Conservation (phyloP, 148 eudicot genomes). For the Simmondsia chinensis region DNA sequence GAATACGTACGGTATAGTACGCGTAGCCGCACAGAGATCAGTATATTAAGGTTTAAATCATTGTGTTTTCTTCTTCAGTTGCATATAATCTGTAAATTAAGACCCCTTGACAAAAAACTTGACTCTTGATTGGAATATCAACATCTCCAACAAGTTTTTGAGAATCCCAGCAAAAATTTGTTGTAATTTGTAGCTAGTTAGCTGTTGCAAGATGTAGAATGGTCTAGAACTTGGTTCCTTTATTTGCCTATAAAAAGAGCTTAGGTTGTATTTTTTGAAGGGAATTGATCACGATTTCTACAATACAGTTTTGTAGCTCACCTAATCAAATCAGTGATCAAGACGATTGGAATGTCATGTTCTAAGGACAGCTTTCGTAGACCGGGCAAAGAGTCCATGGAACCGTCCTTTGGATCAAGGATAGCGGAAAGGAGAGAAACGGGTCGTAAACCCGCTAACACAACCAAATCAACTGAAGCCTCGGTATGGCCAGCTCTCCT, state of each 20-base stretch:
- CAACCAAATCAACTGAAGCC: slow-evolving; percentile 85
- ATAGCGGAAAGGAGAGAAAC: slow-evolving; percentile 67
- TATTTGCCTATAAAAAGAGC: not conserved
- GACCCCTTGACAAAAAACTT: no score
- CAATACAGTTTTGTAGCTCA: slow-evolving; percentile 11
- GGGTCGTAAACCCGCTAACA: slow-evolving; percentile 63
- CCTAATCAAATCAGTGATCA: slow-evolving; percentile 89
- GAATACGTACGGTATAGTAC: no score
- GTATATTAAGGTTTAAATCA: no score
- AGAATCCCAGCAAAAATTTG: no score
- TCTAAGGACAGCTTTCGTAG: slow-evolving; percentile 45
- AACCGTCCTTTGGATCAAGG: slow-evolving; percentile 65
- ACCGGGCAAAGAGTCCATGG: slow-evolving; percentile 45
- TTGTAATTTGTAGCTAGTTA: no score
- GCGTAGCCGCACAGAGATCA: no score
- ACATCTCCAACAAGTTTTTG: no score
- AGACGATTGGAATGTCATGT: slow-evolving; percentile 56
- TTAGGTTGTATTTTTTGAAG: not conserved
- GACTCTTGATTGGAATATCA: no score
- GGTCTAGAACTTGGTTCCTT: no score
- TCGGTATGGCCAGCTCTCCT: slow-evolving; percentile 89
- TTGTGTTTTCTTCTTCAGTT: no score
- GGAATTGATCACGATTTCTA: not conserved
- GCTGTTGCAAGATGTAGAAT: no score
- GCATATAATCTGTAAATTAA: no score